Base-by-base conservation (phyloP, 305 asterid species). In the Coffea humblotiana region DNA sequence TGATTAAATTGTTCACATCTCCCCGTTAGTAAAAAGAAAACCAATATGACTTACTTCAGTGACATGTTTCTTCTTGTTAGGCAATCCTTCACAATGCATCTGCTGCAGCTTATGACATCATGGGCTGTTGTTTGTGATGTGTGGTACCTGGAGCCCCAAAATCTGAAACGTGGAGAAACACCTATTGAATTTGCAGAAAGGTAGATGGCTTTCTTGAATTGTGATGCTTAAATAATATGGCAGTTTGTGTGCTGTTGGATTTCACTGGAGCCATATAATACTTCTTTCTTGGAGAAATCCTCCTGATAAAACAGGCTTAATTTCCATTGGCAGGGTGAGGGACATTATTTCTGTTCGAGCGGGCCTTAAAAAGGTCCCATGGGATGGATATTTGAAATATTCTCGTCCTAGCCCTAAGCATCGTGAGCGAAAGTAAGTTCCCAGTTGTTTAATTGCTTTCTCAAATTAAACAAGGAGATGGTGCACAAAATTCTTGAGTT, bases 41-140 rank as follows among this genome's bases (percentile, higher is more conserved):
- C 25, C 13, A 45, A 4, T 23, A 27, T 48, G 25, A n/a, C 61
- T 6, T 80, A 49, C 52, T 58, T 68, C 11, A 12, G 18, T n/a
- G 48, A 60, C 10, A 23, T 6, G 0, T 56, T 80, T 68, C 49
- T 64, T 67, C 48, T 16, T 78, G 37, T 40, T 76, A 12, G 88
- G 68, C 90, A 86, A 75, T 88, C 91, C 77, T 88, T 86, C 80
- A 86, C 88, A 54, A 88, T n/a, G 78, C 91, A 88, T 68, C 78
- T 88, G 74, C 66, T 85, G 86, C 90, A 88, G 78, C 86, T 88
- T 61, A 88, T 88, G 91, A 86, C 89, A 69, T 88, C 91, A 21
- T 86, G 91, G 99, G 98, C 99, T 83, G 99, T 96, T 81, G 99
- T 96, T 78, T 96, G 99, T 84, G 98, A 96, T 83, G 99, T 96